Evolutionary conservation across 176 grass and related monocot species (phyloP).

Genomic region (Zea luxurians): DNA sequence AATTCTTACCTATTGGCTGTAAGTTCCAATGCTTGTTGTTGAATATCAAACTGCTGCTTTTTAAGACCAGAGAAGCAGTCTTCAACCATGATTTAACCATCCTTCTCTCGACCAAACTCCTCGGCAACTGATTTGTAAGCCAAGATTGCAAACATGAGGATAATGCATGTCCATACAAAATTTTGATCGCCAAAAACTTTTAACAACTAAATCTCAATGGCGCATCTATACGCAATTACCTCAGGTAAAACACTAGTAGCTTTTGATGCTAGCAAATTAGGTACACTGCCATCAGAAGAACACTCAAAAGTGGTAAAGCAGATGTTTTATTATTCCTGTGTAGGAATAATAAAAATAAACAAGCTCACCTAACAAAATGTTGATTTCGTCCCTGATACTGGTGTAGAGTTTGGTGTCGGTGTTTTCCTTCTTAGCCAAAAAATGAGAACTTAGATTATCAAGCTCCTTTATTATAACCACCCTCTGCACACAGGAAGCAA

Average conservation of each 20-base stretch:
- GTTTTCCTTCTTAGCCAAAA: too few relatives aligned
- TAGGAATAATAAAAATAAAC: slow-evolving; percentile 13
- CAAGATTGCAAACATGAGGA: slow-evolving; percentile 28
- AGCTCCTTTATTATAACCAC: too few relatives aligned
- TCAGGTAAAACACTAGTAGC: slow-evolving; percentile 92
- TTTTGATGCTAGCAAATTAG: slow-evolving; percentile 80
- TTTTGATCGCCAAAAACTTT: slow-evolving; percentile 4
- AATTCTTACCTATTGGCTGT: slow-evolving; percentile 79
- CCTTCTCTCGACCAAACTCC: slow-evolving; percentile 86
- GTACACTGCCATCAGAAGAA: slow-evolving; percentile 57
- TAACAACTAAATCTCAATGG: slow-evolving; percentile 6
- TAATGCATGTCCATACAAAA: slow-evolving; percentile 26
- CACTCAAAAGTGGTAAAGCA: slow-evolving; percentile 94
- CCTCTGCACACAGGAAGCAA: too few relatives aligned
- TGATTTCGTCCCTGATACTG: too few relatives aligned
- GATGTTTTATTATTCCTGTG: slow-evolving; percentile 67
- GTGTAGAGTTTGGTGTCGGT: too few relatives aligned
- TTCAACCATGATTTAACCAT: slow-evolving; percentile 86
- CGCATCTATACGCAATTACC: slow-evolving; percentile 49
- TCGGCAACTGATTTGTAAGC: slow-evolving; percentile 58
- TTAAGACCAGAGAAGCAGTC: slow-evolving; percentile 77
- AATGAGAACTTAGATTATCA: too few relatives aligned
- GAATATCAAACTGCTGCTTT: slow-evolving; percentile 90
- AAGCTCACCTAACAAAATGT: too few relatives aligned
- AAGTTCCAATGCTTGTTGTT: slow-evolving; percentile 93